These are phyloP conservation scores for Inga oerstediana DNA, from an alignment of 306 rosid genomes.

Conservation along the genomic window DNA sequence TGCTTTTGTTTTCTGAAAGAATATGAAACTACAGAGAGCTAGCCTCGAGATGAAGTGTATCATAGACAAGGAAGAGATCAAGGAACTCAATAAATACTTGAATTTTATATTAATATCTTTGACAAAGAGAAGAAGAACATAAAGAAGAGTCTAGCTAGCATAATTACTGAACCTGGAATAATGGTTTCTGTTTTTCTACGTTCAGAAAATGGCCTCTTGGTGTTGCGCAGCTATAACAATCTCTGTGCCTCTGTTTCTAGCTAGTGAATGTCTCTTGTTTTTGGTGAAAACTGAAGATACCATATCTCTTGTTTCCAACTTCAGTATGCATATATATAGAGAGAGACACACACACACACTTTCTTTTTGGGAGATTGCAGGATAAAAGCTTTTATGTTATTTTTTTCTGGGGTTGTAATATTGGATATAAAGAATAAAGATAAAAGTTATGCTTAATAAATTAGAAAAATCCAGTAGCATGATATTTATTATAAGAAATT, in stretches of 20 bases:
- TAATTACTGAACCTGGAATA: conserved; percentile 28
- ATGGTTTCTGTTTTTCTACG: background rate
- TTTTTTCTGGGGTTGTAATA: background rate
- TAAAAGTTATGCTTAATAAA: background rate
- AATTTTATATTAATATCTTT: background rate
- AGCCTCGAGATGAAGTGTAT: background rate
- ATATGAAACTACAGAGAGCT: background rate
- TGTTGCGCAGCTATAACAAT: background rate
- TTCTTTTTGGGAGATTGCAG: background rate
- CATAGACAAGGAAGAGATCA: background rate
- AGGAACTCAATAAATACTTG: background rate
- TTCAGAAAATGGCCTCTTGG: background rate
- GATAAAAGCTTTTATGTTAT: background rate
- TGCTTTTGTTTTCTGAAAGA: background rate
- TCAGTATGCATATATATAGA: background rate
- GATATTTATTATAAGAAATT: background rate
- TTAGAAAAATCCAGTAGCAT: background rate
- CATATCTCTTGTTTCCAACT: background rate
- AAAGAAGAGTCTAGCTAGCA: background rate
- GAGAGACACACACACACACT: background rate
- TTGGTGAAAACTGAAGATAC: background rate
- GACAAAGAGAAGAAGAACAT: background rate
- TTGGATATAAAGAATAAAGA: background rate
- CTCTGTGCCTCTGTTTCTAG: background rate
- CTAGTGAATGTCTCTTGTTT: background rate